These are phyloP conservation scores for Boletellus ananiceps DNA, from an alignment of 768 basidiomycete species.

Conservation along the genomic window DNA sequence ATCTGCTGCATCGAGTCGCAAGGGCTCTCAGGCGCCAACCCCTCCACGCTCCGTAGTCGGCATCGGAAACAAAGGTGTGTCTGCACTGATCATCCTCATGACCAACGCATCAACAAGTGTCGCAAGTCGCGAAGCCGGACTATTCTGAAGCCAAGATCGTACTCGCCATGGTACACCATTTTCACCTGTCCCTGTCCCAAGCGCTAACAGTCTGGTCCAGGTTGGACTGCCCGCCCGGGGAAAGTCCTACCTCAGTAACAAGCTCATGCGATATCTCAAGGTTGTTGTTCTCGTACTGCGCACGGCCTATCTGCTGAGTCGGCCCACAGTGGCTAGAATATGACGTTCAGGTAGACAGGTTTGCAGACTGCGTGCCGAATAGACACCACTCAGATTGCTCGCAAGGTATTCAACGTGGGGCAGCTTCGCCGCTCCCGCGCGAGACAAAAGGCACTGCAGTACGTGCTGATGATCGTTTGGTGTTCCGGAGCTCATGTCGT, in stretches of 20 bases:
- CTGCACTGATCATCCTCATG: not conserved
- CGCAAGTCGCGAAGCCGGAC: constrained; percentile 87
- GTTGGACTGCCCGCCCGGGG: constrained; percentile 97
- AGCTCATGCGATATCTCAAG: constrained; percentile 92
- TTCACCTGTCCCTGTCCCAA: not conserved
- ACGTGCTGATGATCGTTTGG: constrained; percentile 10
- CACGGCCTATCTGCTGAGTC: constrained; percentile 8
- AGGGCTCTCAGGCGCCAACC: constrained; percentile 68
- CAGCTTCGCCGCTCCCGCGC: constrained; percentile 88
- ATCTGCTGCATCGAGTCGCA: constrained; percentile 64
- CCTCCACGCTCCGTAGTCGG: constrained; percentile 83
- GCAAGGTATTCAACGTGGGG: constrained; percentile 95
- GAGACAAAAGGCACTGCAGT: constrained; percentile 73
- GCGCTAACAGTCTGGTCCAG: constrained; percentile 34
- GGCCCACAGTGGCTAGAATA: constrained; percentile 92
- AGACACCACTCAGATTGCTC: constrained; percentile 2
- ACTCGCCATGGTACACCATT: constrained; percentile 76
- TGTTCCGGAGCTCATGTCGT: constrained; percentile 4
- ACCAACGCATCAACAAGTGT: not conserved
- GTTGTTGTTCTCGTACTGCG: constrained; percentile 38
- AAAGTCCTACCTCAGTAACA: constrained; percentile 98
- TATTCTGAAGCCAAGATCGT: constrained; percentile 99
- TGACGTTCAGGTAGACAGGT: constrained; percentile 71
- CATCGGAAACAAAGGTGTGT: constrained; percentile 79
- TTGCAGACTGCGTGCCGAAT: not conserved